Base-by-base conservation (phyloP, 495 filamentous ascomycete species). In the Echria macrotheca region DNA sequence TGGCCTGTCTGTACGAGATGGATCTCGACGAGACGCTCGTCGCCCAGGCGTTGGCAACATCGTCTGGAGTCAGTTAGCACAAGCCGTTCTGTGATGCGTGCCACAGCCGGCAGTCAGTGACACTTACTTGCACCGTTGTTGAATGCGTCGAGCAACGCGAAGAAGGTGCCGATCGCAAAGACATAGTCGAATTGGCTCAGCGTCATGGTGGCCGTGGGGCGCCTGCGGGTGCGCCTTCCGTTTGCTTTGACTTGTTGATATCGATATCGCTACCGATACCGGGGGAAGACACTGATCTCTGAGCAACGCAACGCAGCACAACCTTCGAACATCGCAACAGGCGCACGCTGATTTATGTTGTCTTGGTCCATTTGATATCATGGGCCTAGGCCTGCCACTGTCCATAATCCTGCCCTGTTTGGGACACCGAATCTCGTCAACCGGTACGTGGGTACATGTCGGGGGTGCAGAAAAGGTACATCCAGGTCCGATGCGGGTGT, bases 1-100 rank as follows among this genome's bases (percentile, higher is more conserved):
- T 85, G 42, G 84, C 83, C 69, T 85, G 81, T 28, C 71, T 47
- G 55, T 82, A 75, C 10, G 80, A 74, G 55, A 86, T 64, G 43
- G 83, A 85, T 9, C 82, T 69, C 3, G 83, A 86, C 22, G 81
- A 82, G 33, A 86, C 84, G 50, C 74, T 80, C 54, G 84, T 86
- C 1, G 83, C 84, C 73, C 78, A 87, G 17, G 83, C 73, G 68
- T 89, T 89, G 40, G 85, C 85, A 26, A 88, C 85, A 83, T 89
- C 85, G 67, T 88, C 70, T 67, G 26, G n/a, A 10, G 12, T 12
- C 28, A 6, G 28, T 31, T 22, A 37, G 9, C 17, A 28, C 15
- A 18, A 47, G 14, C 17, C 24, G 32, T 14, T 10, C 25, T 17
- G 12, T 15, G 15, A 5, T 12, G 19, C 7, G 6, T 10, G 46